Base-by-base conservation (phyloP, 75 land plant genomes). In the Chamaecyparis obtusa region DNA sequence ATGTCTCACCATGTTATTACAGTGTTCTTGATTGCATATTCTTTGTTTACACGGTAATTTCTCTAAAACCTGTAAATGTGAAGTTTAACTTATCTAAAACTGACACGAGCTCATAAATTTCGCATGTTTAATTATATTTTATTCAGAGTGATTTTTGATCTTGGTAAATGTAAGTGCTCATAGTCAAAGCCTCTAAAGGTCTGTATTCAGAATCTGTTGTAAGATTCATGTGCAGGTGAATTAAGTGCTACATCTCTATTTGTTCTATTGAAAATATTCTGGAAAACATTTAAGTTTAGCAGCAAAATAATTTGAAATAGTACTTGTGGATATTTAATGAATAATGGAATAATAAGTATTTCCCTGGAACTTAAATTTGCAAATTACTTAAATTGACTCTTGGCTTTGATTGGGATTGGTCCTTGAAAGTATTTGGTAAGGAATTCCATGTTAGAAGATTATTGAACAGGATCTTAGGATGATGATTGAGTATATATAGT, bases 1-100 rank as follows among this genome's bases (percentile, higher is more conserved):
- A 93, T 98, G 96, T 91, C 99, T 56, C 99, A 98, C 91, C 99
- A 98, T 88, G 89, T 98, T 64, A 87, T 98, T 69, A 98, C 99
- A 35, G 88, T 93, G 35, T 83, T 90, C 85, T 89, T 98, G 84
- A 97, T 98, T 84, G 88, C 87, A 2, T 91, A 86, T 84, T 98
- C 99, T 51, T 97, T 95, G 84, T 82, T 92, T 32, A 77, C 92
- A n/a, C 90, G 99, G 99, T 97, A 94, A n/a, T 3, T 9, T n/a
- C 37, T 56, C 33, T 81, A 17, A 39, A 19, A 37, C 27, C 30
- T 46, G 48, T n/a, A 56, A 4, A 51, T 55, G 64, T 35, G 37
- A 84, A 55, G 57, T 35, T 55, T 55, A 55, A 35, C 3, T 51
- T 54, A 13, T 27, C 49, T 32, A 64, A 35, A 54, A 84, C 32